Percentiles rank a stretch among this genome's conserved stretches.
phyloP scores from a whole-genome alignment of 164 flowering plant species.

The Vitis cinerea region DNA sequence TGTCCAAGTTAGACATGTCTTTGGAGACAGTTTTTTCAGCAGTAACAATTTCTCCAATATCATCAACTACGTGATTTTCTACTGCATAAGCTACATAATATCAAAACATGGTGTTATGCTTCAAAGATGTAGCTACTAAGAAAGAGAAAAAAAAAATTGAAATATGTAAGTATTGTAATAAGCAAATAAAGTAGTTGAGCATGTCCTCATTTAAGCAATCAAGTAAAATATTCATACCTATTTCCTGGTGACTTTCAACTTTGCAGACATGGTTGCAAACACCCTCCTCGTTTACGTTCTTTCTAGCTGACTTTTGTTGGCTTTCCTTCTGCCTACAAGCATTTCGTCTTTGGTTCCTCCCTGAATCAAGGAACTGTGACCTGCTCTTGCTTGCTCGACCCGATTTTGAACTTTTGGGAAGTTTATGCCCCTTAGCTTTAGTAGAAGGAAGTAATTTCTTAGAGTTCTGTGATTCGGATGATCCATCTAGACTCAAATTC shows the following conservation, averaged over 20 bases:
- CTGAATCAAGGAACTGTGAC: slow-evolving; percentile 28
- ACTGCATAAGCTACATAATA: background rate
- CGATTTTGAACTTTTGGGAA: slow-evolving; percentile 32
- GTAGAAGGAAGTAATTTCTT: slow-evolving; percentile 17
- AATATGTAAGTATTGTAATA: background rate
- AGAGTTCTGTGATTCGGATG: slow-evolving; percentile 20
- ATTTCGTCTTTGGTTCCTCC: slow-evolving; percentile 23
- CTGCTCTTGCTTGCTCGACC: slow-evolving; percentile 28
- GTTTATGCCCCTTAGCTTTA: slow-evolving; percentile 26
- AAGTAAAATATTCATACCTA: slow-evolving; percentile 19
- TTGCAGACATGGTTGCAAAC: slow-evolving; percentile 7
- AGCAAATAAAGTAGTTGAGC: background rate
- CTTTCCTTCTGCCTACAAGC: slow-evolving; percentile 27
- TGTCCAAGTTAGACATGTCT: slow-evolving; percentile 17
- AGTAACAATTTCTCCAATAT: slow-evolving; percentile 19
- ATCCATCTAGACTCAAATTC: slow-evolving; percentile 18
- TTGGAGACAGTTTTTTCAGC: slow-evolving; percentile 15
- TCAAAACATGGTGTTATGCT: background rate
- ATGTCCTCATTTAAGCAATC: background rate
- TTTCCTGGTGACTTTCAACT: slow-evolving; percentile 23
- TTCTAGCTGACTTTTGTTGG: slow-evolving; percentile 20
- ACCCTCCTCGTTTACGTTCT: slow-evolving; percentile 25
- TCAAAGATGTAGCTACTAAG: background rate
- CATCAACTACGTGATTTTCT: slow-evolving; percentile 22
- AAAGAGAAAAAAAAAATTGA: background rate